Evolutionary conservation across 139 green algal species (phyloP).

Genomic region (Coelastrella sp.): DNA sequence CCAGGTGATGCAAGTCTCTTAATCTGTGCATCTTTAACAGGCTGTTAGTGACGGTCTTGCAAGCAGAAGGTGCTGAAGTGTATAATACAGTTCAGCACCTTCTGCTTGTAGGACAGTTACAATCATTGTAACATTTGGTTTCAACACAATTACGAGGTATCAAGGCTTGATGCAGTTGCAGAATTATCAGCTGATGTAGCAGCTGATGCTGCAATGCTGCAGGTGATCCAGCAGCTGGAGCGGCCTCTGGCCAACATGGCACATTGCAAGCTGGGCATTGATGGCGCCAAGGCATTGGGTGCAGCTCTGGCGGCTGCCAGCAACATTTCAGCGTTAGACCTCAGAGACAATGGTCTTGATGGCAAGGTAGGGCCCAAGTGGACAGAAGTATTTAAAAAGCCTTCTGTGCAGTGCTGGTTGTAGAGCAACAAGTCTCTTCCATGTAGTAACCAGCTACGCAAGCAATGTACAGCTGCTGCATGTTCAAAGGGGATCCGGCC

Average conservation of each 20-base stretch:
- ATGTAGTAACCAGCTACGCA: background rate
- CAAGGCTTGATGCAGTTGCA: background rate
- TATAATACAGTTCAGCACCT: too few species aligned
- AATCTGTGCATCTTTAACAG: too few species aligned
- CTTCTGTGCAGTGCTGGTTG: background rate
- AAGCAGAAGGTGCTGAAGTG: too few species aligned
- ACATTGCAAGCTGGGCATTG: slow-evolving; percentile 64
- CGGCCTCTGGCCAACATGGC: slow-evolving; percentile 56
- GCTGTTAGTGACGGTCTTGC: too few species aligned
- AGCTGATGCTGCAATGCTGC: background rate
- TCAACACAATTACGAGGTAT: background rate
- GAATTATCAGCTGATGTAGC: background rate
- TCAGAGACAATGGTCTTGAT: slow-evolving; percentile 70
- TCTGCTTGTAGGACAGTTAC: too few species aligned
- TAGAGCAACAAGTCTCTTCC: too few species aligned
- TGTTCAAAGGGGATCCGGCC: too few species aligned
- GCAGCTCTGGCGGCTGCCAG: slow-evolving; percentile 65
- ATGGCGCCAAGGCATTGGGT: slow-evolving; percentile 62
- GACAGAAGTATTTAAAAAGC: background rate
- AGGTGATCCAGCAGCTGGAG: slow-evolving; percentile 50
- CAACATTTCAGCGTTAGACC: slow-evolving; percentile 63
- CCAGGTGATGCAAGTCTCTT: slow-evolving; percentile 43
- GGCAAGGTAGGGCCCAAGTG: slow-evolving; percentile 43
- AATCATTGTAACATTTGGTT: background rate
- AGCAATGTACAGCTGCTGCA: background rate